Base-by-base conservation (phyloP, 1,284 basidiomycete genomes). In the Irpex sp. region DNA sequence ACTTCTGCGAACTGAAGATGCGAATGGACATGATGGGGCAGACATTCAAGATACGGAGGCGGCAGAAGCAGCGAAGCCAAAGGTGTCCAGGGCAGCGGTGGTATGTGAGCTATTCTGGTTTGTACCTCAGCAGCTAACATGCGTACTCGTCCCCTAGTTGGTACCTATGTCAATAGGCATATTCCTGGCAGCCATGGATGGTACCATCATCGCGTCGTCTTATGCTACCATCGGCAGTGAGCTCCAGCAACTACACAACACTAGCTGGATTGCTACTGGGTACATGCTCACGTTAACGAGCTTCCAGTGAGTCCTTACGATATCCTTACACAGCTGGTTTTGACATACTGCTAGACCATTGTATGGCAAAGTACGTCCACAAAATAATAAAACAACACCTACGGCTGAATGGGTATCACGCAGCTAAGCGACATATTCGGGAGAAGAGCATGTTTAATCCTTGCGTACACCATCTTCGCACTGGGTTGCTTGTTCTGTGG, bases 161-260 rank as follows among this genome's bases (percentile, higher is more conserved):
- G 71, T 83, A 54, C 84, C 86, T 5, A 79, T 87, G 79, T 77
- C 81, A 5, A 72, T 87, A 39, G 85, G 85, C 2, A 82, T 84
- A 1, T 85, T 87, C 66, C 75, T 88, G 1, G 76, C 79, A 8
- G 83, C 85, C 0, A 81, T 86, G 81, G 85, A 88, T 68, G 76
- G 75, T 46, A 88, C 84, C 0, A 85, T 88, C 54, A 81, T 88
- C 49, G 80, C 84, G 11, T 84, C 85, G 0, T 76, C 85, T 0
- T 87, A 86, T 67, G 84, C 85, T 4, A 76, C 83, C 1, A 88
- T 88, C 60, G 86, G 86, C 9, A 87, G 79, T 67, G 84, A 88
- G 64, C 75, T 88, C 9, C 79, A 87, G 5, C 81, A 86, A 68
- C 78, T 88, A 2, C 84, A 87, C 65, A 86, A 81, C 65, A 86